These are phyloP conservation scores for Pythium inflatum DNA, from an alignment of 352 stramenopile species.

Conservation along the genomic window DNA sequence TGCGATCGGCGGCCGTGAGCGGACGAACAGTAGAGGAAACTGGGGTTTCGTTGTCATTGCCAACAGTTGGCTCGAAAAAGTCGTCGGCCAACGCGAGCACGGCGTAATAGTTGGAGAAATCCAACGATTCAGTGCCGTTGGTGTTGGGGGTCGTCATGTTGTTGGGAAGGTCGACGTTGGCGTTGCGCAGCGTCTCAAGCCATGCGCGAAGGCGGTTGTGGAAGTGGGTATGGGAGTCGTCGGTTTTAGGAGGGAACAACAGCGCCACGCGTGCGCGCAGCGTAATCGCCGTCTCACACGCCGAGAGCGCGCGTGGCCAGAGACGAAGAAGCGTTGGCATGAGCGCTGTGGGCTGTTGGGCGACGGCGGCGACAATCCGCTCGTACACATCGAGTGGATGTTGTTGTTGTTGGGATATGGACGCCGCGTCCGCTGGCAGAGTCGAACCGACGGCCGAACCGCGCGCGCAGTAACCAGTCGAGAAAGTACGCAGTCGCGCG, in stretches of 20 bases:
- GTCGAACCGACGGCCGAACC: no score
- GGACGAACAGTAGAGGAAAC: no score
- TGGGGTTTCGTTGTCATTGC: no score
- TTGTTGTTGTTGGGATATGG: not conserved
- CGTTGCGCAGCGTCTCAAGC: not conserved
- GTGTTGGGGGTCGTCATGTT: no score
- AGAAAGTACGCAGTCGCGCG: not conserved
- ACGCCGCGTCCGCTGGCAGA: no score
- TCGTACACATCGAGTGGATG: not conserved
- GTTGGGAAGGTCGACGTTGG: no score
- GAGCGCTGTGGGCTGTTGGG: not conserved
- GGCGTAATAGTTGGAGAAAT: conserved; percentile 2
- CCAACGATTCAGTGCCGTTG: not conserved
- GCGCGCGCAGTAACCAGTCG: not conserved
- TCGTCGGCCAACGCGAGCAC: not conserved
- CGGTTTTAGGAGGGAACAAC: not conserved
- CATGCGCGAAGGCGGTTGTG: not conserved
- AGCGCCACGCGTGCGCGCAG: not conserved
- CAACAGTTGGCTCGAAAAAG: conserved; percentile 25
- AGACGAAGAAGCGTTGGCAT: not conserved
- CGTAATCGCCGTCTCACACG: not conserved
- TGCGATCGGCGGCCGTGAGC: no score
- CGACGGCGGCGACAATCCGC: not conserved
- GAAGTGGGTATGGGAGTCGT: conserved; percentile 16
- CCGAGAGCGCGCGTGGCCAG: not conserved